Evolutionary conservation across 2,329 filamentous ascomycete genomes (phyloP).

Genomic region (Chalaropsis thielavioides): DNA sequence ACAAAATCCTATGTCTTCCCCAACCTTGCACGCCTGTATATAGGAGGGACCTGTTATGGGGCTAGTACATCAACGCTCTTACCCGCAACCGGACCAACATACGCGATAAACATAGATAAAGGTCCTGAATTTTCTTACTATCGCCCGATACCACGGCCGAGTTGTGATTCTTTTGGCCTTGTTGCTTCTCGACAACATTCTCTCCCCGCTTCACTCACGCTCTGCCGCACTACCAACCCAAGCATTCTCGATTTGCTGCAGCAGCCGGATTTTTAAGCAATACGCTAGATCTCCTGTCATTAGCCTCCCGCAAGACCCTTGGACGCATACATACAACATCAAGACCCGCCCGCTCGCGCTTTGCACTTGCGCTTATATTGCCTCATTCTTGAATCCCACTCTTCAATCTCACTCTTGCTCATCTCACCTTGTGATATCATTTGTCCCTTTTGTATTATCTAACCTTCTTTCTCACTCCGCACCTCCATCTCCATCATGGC

Average conservation of each 20-base stretch:
- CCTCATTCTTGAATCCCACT: neutral
- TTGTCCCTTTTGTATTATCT: neutral
- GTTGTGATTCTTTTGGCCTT: neutral
- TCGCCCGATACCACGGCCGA: neutral
- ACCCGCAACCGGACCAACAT: neutral
- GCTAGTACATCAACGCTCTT: neutral
- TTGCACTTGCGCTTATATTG: neutral
- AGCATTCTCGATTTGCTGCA: neutral
- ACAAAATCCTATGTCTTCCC: neutral
- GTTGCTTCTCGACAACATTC: neutral
- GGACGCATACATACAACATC: neutral
- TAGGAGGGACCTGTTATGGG: neutral
- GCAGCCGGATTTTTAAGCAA: neutral
- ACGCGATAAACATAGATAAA: neutral
- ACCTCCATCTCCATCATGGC: conserved; percentile 34
- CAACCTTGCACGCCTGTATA: neutral
- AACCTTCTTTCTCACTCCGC: neutral
- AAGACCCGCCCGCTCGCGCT: neutral
- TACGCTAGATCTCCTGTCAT: neutral
- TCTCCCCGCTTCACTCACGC: too few relatives aligned
- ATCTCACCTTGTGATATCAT: neutral
- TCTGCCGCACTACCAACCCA: too few relatives aligned
- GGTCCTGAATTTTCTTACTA: neutral
- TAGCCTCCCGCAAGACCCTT: neutral
- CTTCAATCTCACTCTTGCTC: neutral